Evolutionary conservation across 352 stramenopile genomes (phyloP), one percentile per base, ranked within the genome.

Genomic region (Globisporangium rhizosaccharum): DNA sequence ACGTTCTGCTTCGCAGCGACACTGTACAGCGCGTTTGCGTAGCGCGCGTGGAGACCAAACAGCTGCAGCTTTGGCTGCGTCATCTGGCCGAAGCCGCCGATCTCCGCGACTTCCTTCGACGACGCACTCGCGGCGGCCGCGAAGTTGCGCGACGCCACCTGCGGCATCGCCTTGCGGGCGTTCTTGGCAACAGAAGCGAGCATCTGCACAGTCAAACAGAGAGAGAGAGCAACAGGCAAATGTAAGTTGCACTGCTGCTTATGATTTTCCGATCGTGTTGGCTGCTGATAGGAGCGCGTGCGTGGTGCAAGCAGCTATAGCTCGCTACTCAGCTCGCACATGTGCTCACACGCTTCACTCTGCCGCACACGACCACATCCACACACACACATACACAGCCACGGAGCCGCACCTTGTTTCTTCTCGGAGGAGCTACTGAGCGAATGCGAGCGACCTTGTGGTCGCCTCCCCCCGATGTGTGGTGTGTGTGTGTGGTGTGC

Each of bases 21-120:
- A 67, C 88, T 88, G 88, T 98, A 99, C 23, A 97, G 86, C 42
- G 97, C 97, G 70, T 98, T 98, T 63, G 97, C 96, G 79, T 99
- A 99, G 48, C 96, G 87, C 51, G 96, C 96, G 69, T 96, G 88
- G 47, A 98, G 72, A 33, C 97, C 97, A 71, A 98, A 98, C n/a
- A 99, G 75, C 67, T 98, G 86, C 65, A 98, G 72, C 81, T 94
- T 92, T 44, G 84, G 84, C 71, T 91, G 82, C 62, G 79, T 86
- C 84, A 94, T 94, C 57, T 81, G 62, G 51, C 79, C 79, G 48
- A 92, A 94, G 57, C 82, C 70, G 47, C 76, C 80, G 50, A 94
- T 85, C 60, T 88, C 80, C 48, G 72, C 68, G 44, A 81, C 73
- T 59, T 88, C 76, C 53, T 80, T 73, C 50, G 64, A 51, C 33